These are phyloP conservation scores for Wallacemonas rigidus DNA, from an alignment of 208 protist genomes.

Conservation along the genomic window DNA sequence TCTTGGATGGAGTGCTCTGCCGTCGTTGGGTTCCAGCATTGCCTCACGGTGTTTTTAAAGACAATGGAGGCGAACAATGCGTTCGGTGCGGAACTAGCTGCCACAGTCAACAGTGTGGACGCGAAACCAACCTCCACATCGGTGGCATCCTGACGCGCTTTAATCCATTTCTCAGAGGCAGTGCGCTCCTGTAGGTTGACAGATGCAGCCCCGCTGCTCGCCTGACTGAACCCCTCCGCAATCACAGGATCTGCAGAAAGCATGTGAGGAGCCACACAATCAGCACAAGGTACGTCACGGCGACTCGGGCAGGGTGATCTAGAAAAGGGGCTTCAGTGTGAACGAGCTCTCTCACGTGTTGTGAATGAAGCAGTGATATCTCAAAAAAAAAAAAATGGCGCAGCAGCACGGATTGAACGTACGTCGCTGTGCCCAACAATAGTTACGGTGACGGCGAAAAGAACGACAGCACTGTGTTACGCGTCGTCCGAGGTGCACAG, in stretches of 20 bases:
- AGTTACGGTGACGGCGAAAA: too few species aligned
- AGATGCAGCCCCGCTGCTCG: conserved; percentile 49
- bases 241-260: conserved; percentile 26
- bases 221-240: conserved; percentile 28
- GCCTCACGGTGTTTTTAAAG: conserved; percentile 88
- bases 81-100: conserved; percentile 27
- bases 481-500: too few species aligned
- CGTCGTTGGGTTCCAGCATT: conserved; percentile 69
- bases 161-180: conserved; percentile 60
- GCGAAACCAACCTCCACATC: conserved; percentile 77
- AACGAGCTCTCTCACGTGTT: too few species aligned
- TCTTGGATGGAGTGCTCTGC: conserved; percentile 84
- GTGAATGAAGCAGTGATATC: too few species aligned
- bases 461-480: too few species aligned
- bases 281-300: too few species aligned
- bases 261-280: neutral
- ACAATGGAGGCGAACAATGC: conserved; percentile 74
- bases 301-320: too few species aligned
- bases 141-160: conserved; percentile 59
- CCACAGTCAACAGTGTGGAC: conserved; percentile 52
- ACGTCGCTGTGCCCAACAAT: too few species aligned
- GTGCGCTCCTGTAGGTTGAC: conserved; percentile 49
- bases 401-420: too few species aligned
- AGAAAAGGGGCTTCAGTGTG: too few species aligned
- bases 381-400: too few species aligned